Percentiles rank a stretch among this genome's conserved stretches.
Evolutionary conservation across 1,139 yeast genomes (phyloP).

Genomic region (Hyphopichia khmerensis): DNA sequence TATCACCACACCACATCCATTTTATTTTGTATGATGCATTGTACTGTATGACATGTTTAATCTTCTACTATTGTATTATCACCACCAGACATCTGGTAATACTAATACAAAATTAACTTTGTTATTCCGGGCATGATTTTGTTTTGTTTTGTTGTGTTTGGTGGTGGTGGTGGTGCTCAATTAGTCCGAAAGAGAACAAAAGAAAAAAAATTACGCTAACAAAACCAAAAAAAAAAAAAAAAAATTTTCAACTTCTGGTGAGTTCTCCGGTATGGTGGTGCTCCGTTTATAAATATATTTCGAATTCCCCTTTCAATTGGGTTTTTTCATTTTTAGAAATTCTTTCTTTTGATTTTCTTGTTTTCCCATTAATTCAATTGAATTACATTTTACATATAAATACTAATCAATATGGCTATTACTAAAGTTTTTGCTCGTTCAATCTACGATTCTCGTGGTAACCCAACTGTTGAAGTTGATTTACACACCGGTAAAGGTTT

Average conservation of each 20-base stretch:
- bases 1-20: neutral
- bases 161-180: too few relatives aligned
- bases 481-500: constrained; percentile 80
- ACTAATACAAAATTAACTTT: too few relatives aligned
- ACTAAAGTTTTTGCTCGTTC: constrained; percentile 79
- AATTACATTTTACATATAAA: constrained; percentile 3
- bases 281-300: constrained; percentile 2
- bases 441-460: constrained; percentile 97
- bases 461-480: constrained; percentile 97
- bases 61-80: too few relatives aligned
- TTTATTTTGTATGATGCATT: too few relatives aligned
- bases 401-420: constrained; percentile 26
- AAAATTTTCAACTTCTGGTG: neutral
- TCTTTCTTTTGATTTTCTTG: constrained; percentile 8
- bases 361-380: constrained; percentile 8
- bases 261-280: neutral
- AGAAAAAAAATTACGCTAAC: too few relatives aligned
- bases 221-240: neutral
- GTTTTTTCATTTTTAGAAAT: constrained; percentile 9
- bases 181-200: too few relatives aligned
- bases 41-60: too few relatives aligned
- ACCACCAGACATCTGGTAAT: too few relatives aligned
- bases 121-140: too few relatives aligned
- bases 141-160: too few relatives aligned
- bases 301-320: constrained; percentile 3